Evolutionary conservation across 2,329 filamentous ascomycete species (phyloP).

Genomic region (Beauveria asiatica): DNA sequence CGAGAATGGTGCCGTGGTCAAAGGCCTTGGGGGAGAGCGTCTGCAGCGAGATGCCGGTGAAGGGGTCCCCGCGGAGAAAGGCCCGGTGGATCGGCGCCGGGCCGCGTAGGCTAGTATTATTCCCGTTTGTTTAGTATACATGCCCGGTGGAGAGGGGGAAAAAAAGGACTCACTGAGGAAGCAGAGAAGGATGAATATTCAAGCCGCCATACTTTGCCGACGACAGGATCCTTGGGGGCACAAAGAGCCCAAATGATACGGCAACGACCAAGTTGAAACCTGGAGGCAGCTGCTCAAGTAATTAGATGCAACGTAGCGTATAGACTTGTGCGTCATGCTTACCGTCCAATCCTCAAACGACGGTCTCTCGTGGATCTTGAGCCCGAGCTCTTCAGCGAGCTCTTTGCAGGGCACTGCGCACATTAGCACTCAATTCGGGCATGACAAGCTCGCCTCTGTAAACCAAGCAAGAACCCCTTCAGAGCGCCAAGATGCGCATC

Average conservation of each 20-base stretch:
- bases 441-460: too few species aligned
- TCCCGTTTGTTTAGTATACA: neutral
- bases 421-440: neutral
- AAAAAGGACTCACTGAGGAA: conserved; percentile 58
- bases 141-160: neutral
- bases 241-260: conserved; percentile 88
- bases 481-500: neutral
- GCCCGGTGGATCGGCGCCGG: conserved; percentile 81
- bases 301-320: neutral
- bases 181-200: conserved; percentile 86
- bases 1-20: conserved; percentile 69
- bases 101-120: conserved; percentile 59
- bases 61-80: conserved; percentile 52
- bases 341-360: conserved; percentile 79
- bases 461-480: too few species aligned
- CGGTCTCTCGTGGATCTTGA: conserved; percentile 66
- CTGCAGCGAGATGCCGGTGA: conserved; percentile 76
- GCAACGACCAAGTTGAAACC: conserved; percentile 73
- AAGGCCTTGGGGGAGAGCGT: conserved; percentile 71
- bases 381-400: conserved; percentile 51
- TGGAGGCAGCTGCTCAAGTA: conserved; percentile 40
- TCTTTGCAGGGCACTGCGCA: conserved; percentile 61
- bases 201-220: conserved; percentile 73
- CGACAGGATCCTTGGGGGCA: conserved; percentile 67
- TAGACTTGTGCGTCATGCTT: conserved; percentile 20